A percentile compares a stretch with the other conserved stretches of the same genome.
Conservation (phyloP, 2,329 filamentous ascomycete species). For the Ploettnerulaceae sp. region DNA sequence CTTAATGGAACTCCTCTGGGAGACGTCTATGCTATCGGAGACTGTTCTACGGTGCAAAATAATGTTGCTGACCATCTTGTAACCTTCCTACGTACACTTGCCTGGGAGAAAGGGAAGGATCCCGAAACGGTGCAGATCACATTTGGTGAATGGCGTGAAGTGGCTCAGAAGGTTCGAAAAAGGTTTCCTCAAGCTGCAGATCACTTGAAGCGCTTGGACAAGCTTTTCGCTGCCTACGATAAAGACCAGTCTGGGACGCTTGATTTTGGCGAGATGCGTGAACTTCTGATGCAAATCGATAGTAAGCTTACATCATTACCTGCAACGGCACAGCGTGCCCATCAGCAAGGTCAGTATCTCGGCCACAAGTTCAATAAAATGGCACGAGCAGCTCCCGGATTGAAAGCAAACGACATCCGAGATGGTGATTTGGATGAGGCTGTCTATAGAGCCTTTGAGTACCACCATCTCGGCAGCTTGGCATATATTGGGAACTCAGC, state of each 20-base stretch:
- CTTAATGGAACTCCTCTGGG: slow-evolving; percentile 84
- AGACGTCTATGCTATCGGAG: slow-evolving; percentile 93
- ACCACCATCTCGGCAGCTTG: slow-evolving; percentile 83
- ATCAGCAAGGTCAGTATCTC: slow-evolving; percentile 92
- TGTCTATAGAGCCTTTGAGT: slow-evolving; percentile 91
- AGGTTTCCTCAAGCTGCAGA: slow-evolving; percentile 86
- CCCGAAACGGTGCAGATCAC: slow-evolving; percentile 82
- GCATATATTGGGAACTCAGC: slow-evolving; percentile 97
- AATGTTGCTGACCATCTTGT: slow-evolving; percentile 90
- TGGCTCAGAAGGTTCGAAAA: slow-evolving; percentile 78
- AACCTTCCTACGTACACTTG: slow-evolving; percentile 80
- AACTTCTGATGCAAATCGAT: slow-evolving; percentile 89
- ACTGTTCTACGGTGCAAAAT: slow-evolving; percentile 96
- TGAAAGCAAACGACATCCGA: slow-evolving; percentile 72
- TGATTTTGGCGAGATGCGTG: slow-evolving; percentile 85
- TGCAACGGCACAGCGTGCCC: slow-evolving; percentile 90
- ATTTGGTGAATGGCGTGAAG: slow-evolving; percentile 81
- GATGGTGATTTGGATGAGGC: slow-evolving; percentile 90
- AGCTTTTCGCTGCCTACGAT: slow-evolving; percentile 88
- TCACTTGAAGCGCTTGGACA: slow-evolving; percentile 85
- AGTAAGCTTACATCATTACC: slow-evolving; percentile 89
- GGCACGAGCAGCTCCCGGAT: slow-evolving; percentile 68
- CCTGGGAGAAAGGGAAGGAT: slow-evolving; percentile 88
- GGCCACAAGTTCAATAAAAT: slow-evolving; percentile 93
- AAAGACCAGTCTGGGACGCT: slow-evolving; percentile 88